Evolutionary conservation across 2,329 filamentous ascomycete genomes (phyloP).

Genomic region (Xenosphaeropsis pyriputrescens): DNA sequence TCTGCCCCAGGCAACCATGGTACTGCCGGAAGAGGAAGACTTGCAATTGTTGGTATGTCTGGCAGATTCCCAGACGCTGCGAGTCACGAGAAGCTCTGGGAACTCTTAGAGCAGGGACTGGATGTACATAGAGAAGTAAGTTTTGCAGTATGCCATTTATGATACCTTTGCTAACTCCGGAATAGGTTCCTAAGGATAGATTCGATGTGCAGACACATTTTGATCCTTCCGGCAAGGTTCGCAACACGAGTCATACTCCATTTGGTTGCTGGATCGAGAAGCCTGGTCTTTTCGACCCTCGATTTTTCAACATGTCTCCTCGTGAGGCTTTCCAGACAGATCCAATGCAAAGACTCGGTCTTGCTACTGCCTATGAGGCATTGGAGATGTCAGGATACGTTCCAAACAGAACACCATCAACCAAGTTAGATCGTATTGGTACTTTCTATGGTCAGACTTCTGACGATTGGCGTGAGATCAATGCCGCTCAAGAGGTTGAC

Average conservation of each 20-base stretch:
- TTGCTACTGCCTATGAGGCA: constrained; percentile 68
- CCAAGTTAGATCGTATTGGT: constrained; percentile 25
- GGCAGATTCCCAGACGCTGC: constrained; percentile 64
- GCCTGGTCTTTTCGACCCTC: constrained; percentile 64
- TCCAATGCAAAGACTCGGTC: constrained; percentile 63
- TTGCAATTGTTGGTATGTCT: constrained; percentile 76
- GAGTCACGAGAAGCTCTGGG: constrained; percentile 59
- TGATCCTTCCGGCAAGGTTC: constrained; percentile 56
- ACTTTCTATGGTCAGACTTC: constrained; percentile 18
- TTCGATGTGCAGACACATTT: constrained; percentile 59
- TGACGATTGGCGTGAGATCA: constrained; percentile 18
- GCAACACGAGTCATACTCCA: constrained; percentile 64
- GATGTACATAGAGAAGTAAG: constrained; percentile 52
- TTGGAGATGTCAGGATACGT: constrained; percentile 72
- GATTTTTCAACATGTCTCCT: constrained; percentile 80
- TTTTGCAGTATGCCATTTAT: neutral
- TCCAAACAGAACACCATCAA: constrained; percentile 15
- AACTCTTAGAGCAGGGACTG: constrained; percentile 57
- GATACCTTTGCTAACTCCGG: neutral
- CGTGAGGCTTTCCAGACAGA: constrained; percentile 69
- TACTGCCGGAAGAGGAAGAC: constrained; percentile 40
- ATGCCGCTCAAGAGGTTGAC: constrained; percentile 15
- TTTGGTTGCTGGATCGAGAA: constrained; percentile 61
- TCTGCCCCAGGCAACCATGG: constrained; percentile 29
- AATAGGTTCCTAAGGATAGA: constrained; percentile 44